phyloP scores from a whole-genome alignment of 2,329 filamentous ascomycete species.

The Chrysoporthe austroafricana region DNA sequence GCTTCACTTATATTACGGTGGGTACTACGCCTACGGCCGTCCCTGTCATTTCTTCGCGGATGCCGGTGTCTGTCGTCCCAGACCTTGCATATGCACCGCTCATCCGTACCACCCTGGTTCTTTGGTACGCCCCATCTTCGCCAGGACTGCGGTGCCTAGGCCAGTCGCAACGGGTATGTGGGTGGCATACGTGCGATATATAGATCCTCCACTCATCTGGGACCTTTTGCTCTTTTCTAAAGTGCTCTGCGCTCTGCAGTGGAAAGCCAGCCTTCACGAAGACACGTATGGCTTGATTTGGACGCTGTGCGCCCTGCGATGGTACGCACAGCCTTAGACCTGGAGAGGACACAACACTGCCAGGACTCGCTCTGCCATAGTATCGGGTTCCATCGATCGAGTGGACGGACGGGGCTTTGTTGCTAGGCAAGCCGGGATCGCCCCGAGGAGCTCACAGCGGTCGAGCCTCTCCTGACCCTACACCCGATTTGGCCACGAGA shows the following conservation, averaged over 20 bases:
- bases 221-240: neutral
- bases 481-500: neutral
- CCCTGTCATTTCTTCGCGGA: neutral
- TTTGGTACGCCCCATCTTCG: neutral
- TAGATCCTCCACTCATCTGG: neutral
- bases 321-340: neutral
- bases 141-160: neutral
- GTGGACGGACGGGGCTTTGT: neutral
- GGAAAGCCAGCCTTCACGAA: conserved; percentile 8
- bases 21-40: neutral
- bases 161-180: neutral
- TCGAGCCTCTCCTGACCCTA: neutral
- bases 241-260: conserved; percentile 2
- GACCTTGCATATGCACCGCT: neutral
- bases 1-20: conserved; percentile 1
- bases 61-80: neutral
- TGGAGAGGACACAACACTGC: neutral
- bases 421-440: neutral
- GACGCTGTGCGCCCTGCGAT: conserved; percentile 14
- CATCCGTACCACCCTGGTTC: neutral
- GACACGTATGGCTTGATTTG: conserved; percentile 17
- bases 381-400: neutral
- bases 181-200: neutral
- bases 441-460: neutral
- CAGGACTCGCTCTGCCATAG: neutral